Evolutionary conservation across 192 early-diverging fungal species (phyloP).

Genomic region (Umbelopsis isabellina): DNA sequence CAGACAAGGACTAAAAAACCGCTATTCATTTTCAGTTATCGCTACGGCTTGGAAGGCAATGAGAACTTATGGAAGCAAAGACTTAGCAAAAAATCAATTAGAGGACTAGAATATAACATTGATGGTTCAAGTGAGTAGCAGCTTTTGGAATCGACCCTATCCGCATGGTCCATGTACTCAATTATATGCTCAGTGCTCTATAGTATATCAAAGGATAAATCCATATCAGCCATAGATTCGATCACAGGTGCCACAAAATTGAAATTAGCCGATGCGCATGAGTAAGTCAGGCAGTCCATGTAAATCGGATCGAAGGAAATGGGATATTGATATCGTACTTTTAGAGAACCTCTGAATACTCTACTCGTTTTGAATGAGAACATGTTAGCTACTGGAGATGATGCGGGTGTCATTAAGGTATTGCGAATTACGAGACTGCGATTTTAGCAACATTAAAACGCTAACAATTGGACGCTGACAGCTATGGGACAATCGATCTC

Average conservation of each 20-base stretch:
- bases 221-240: slow-evolving; percentile 75
- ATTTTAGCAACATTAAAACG: neutral
- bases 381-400: slow-evolving; percentile 91
- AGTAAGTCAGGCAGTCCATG: slow-evolving; percentile 49
- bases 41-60: slow-evolving; percentile 37
- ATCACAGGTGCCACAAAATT: slow-evolving; percentile 66
- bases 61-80: slow-evolving; percentile 52
- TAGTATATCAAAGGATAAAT: slow-evolving; percentile 82
- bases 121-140: slow-evolving; percentile 66
- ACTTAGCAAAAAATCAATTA: slow-evolving; percentile 83
- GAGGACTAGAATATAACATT: slow-evolving; percentile 80
- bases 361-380: slow-evolving; percentile 73
- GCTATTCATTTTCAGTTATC: slow-evolving; percentile 6
- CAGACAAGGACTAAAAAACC: too few relatives aligned
- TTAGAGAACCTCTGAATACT: slow-evolving; percentile 78
- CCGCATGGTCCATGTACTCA: neutral
- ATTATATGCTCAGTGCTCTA: slow-evolving; percentile 57
- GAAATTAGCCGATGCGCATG: slow-evolving; percentile 77
- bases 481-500: slow-evolving; percentile 90
- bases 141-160: neutral
- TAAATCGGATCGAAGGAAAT: neutral
- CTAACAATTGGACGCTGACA: slow-evolving; percentile 18
- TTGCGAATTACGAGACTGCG: neutral
- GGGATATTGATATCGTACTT: neutral
- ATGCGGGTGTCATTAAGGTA: slow-evolving; percentile 86